phyloP scores from a whole-genome alignment of 345 rosid species.

The Linum trigynum region DNA sequence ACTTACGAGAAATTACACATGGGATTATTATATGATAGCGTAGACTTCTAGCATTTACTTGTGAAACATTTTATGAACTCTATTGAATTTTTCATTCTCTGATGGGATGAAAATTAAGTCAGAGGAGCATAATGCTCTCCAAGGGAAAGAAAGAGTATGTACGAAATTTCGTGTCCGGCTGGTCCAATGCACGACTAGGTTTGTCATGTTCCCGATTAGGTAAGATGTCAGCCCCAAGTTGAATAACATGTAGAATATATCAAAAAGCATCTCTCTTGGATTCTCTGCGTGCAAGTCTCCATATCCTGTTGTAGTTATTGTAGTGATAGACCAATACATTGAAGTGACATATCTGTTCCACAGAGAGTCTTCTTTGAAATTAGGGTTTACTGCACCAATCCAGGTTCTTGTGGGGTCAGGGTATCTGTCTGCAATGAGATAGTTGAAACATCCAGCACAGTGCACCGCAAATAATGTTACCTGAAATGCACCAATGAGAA shows the following conservation, averaged over 20 bases:
- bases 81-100: not conserved
- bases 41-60: not conserved
- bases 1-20: not conserved
- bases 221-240: constrained; percentile 88
- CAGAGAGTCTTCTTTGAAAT: constrained; percentile 58
- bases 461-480: constrained; percentile 86
- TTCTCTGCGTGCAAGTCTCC: constrained; percentile 91
- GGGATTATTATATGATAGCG: not conserved
- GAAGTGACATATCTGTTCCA: constrained; percentile 81
- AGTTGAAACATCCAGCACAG: constrained; percentile 94
- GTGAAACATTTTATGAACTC: not conserved
- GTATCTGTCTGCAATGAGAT: constrained; percentile 78
- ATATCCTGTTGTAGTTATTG: constrained; percentile 85
- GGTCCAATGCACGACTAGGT: constrained; percentile 97
- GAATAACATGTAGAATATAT: constrained; percentile 87
- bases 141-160: constrained; percentile 5
- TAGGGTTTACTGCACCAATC: constrained; percentile 24
- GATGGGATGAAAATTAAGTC: not conserved
- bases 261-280: constrained; percentile 91
- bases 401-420: constrained; percentile 53
- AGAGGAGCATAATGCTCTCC: not conserved
- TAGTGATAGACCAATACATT: constrained; percentile 90
- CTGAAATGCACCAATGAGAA: constrained; percentile 29
- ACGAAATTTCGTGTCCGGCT: constrained; percentile 91
- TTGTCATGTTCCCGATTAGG: constrained; percentile 96